phyloP scores from a whole-genome alignment of 192 early-diverging fungal species.

The Coemansia sp. region DNA sequence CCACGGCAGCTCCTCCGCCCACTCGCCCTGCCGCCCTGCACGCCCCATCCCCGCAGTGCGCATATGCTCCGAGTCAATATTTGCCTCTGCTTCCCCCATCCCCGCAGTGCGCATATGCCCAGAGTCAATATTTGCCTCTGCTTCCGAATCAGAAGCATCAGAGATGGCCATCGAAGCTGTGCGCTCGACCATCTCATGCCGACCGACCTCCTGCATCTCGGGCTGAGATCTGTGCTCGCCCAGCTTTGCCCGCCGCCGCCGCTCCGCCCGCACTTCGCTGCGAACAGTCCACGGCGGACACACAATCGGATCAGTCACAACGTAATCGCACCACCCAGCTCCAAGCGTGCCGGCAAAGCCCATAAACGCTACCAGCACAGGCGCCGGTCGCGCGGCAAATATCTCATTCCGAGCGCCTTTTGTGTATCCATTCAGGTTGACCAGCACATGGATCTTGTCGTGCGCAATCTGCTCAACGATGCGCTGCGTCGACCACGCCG shows the following conservation, averaged over 20 bases:
- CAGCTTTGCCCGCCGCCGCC: slow-evolving; percentile 22
- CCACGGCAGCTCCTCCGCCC: slow-evolving; percentile 53
- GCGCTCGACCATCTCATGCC: slow-evolving; percentile 28
- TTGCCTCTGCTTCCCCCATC: too few relatives aligned
- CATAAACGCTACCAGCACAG: slow-evolving; percentile 89
- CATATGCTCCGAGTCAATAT: too few relatives aligned
- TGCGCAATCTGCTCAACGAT: slow-evolving; percentile 71
- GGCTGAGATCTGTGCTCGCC: slow-evolving; percentile 1
- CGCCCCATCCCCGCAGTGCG: background rate
- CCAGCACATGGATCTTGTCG: slow-evolving; percentile 85
- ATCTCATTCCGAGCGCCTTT: slow-evolving; percentile 93
- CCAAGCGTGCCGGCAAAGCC: slow-evolving; percentile 93
- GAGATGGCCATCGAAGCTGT: slow-evolving; percentile 7
- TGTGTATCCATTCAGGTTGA: slow-evolving; percentile 97
- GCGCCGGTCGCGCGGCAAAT: slow-evolving; percentile 86
- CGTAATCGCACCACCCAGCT: slow-evolving; percentile 79
- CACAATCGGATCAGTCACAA: slow-evolving; percentile 74
- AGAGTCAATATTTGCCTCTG: background rate
- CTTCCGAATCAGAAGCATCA: background rate
- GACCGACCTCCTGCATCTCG: slow-evolving; percentile 33
- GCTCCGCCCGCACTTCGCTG: slow-evolving; percentile 56
- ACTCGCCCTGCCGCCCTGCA: slow-evolving; percentile 34
- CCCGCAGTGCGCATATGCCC: background rate
- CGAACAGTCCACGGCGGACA: slow-evolving; percentile 70
- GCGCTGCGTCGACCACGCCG: slow-evolving; percentile 66